Evolutionary conservation across 1,284 basidiomycete species (phyloP).

Genomic region (Trametes versicolor): DNA sequence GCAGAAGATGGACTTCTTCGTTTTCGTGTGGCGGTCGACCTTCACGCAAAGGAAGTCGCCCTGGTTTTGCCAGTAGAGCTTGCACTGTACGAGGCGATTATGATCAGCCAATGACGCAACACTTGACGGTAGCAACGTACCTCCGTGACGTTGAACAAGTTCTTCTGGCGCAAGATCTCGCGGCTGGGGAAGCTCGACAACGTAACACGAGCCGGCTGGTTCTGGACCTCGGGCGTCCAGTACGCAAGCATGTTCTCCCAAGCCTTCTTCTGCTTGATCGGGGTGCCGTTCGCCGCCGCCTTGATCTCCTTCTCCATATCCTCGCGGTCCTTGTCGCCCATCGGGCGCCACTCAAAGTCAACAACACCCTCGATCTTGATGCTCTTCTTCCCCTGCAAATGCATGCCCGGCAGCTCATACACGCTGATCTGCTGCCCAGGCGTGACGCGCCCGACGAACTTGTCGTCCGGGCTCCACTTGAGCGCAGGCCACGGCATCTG

Average conservation of each 20-base stretch:
- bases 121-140: slow-evolving; percentile 51
- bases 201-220: slow-evolving; percentile 97
- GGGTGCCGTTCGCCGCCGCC: slow-evolving; percentile 43
- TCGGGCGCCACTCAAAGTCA: slow-evolving; percentile 99
- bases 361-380: slow-evolving; percentile 98
- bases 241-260: slow-evolving; percentile 96
- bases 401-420: slow-evolving; percentile 96
- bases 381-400: slow-evolving; percentile 95
- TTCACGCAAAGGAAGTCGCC: slow-evolving; percentile 99
- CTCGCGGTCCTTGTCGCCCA: slow-evolving; percentile 89
- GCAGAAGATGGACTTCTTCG: slow-evolving; percentile 98
- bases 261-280: slow-evolving; percentile 58
- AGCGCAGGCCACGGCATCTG: slow-evolving; percentile 95
- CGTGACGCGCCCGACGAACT: slow-evolving; percentile 91
- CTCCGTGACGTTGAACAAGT: slow-evolving; percentile 98
- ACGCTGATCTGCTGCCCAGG: slow-evolving; percentile 95
- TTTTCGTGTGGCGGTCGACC: slow-evolving; percentile 99
- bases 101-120: background rate
- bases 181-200: slow-evolving; percentile 92
- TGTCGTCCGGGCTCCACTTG: slow-evolving; percentile 99
- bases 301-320: slow-evolving; percentile 61
- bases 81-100: slow-evolving; percentile 70
- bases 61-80: slow-evolving; percentile 99
- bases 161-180: slow-evolving; percentile 91
- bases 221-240: slow-evolving; percentile 97